A percentile compares a stretch with the other conserved stretches of the same genome.
phyloP scores from a whole-genome alignment of 331 rosid species.

The Quercus phellos region DNA sequence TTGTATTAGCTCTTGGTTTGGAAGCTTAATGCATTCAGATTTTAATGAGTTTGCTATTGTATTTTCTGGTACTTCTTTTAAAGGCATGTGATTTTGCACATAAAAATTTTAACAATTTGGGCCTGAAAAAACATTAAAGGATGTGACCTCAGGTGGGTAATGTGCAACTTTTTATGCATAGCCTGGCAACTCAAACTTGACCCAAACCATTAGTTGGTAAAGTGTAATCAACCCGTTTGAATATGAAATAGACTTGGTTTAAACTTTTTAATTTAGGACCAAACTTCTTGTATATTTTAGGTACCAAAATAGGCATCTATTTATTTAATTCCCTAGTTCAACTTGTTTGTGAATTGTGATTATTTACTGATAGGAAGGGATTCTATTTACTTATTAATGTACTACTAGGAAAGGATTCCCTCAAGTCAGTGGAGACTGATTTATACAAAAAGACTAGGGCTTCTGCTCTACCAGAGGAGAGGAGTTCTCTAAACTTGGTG shows the following conservation, averaged over 20 bases:
- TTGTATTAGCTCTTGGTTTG: too few relatives aligned
- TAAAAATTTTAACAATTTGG: too few relatives aligned
- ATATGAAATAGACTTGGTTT: background rate
- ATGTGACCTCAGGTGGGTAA: too few relatives aligned
- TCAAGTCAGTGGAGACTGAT: slow-evolving; percentile 28
- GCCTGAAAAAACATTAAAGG: too few relatives aligned
- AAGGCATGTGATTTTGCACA: too few relatives aligned
- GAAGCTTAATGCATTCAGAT: too few relatives aligned
- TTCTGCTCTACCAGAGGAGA: slow-evolving; percentile 32
- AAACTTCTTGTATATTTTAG: background rate
- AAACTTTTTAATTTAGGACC: background rate
- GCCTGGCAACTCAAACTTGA: too few relatives aligned
- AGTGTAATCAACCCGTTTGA: background rate
- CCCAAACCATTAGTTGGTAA: too few relatives aligned
- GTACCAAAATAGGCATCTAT: background rate
- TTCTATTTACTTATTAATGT: background rate
- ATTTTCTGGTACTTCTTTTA: too few relatives aligned
- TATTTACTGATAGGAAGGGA: background rate
- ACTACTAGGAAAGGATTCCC: slow-evolving; percentile 39
- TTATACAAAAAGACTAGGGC: slow-evolving; percentile 17
- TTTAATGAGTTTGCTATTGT: too few relatives aligned
- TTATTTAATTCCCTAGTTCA: too few relatives aligned
- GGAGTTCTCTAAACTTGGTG: slow-evolving; percentile 14
- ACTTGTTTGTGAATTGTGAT: background rate
- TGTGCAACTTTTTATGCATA: too few relatives aligned